Base-by-base conservation (phyloP, 768 basidiomycete species). In the Mrakia gelida region DNA sequence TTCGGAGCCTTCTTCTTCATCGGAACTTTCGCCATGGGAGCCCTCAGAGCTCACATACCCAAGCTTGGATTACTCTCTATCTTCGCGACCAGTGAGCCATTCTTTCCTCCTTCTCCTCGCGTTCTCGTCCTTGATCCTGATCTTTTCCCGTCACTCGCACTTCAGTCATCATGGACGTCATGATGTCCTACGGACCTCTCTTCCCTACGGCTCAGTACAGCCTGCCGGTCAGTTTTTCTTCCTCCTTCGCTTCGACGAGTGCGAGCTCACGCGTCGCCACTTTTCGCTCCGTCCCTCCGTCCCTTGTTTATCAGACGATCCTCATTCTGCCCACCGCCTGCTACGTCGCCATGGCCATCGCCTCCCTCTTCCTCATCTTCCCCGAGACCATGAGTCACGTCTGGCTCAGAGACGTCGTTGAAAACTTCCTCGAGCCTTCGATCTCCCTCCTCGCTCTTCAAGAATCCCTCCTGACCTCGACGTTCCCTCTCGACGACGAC, bases 1-100 rank as follows among this genome's bases (percentile, higher is more conserved):
- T 88, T 85, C 77, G 89, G 87, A 0, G 85, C 85, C 13, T 89
- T 89, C 81, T 83, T 90, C 13, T 87, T 84, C 34, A 67, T 88
- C 23, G 88, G 87, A 0, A 76, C 82, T 0, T 88, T 79, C 30
- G 54, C 49, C 23, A 83, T 89, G 43, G 88, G 87, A 0, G 81
- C 87, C 3, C 72, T 88, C 1, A 84, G 88, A 56, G 88, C 88
- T 0, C 86, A 87, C 63, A 84, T 83, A 2, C 88, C 88, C 0
- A 86, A 86, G 75, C 81, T 89, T 54, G 82, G 85, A 0, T 83
- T 89, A 56, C 80, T 86, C 79, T 85, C 85, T 56, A 83, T 88
- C 13, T 88, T 88, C 79, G 88, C 86, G 4, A 87, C 86, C 2
- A 87, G 89, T 87, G 30, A 87, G 81, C 61, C 52, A 80, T 81